phyloP scores from a whole-genome alignment of 2,329 filamentous ascomycete genomes.

The Pseudogymnoascus sp. region DNA sequence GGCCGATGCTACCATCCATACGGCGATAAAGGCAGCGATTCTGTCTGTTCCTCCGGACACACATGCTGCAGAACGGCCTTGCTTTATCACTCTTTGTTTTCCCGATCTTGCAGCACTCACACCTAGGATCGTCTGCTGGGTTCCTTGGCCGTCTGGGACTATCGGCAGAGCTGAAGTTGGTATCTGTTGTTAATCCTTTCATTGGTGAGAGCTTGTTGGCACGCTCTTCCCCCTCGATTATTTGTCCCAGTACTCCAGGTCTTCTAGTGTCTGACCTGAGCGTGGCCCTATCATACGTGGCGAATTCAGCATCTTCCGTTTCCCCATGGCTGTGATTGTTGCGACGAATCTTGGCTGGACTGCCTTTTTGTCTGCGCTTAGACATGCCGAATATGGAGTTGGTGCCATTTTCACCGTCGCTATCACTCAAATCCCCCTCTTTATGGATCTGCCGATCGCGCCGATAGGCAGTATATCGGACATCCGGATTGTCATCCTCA shows the following conservation, averaged over 20 bases:
- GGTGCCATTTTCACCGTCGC: conserved; percentile 74
- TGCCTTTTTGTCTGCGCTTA: background rate
- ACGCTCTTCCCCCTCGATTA: background rate
- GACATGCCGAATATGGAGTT: conserved; percentile 49
- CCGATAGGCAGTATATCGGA: conserved; percentile 69
- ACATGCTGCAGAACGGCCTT: background rate
- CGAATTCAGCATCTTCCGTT: background rate
- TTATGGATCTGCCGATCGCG: conserved; percentile 72
- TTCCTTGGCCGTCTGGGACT: background rate
- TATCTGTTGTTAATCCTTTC: background rate
- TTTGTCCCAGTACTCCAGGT: background rate
- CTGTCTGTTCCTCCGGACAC: background rate
- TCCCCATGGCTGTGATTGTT: background rate
- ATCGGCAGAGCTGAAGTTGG: background rate
- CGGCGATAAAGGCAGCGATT: background rate
- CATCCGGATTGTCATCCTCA: conserved; percentile 78
- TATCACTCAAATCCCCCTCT: conserved; percentile 76
- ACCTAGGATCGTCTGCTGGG: background rate
- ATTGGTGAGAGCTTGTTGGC: background rate
- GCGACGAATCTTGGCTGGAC: background rate
- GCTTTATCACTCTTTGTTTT: background rate
- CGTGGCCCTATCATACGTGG: background rate
- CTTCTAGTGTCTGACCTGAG: background rate
- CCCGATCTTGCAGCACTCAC: background rate
- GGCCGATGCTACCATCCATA: background rate